A percentile compares a stretch with the other conserved stretches of the same genome.
These are phyloP conservation scores for Alternaria gansuensis DNA, from an alignment of 2,329 filamentous ascomycete species.

Conservation along the genomic window DNA sequence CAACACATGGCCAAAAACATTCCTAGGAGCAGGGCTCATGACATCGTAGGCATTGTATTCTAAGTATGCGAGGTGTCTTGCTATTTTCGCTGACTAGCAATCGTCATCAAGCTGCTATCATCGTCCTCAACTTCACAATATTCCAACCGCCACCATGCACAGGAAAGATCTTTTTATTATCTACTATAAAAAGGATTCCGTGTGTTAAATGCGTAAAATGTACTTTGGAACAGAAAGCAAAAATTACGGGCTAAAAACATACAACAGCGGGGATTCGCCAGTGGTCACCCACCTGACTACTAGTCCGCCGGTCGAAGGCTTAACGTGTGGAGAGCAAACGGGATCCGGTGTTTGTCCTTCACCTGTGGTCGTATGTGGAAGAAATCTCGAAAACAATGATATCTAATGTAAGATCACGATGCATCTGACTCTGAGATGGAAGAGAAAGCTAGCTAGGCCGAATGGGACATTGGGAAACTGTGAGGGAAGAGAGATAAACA, in stretches of 20 bases:
- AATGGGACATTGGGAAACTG: not conserved
- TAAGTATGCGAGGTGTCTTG: not conserved
- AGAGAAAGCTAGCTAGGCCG: not conserved
- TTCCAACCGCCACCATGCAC: not conserved
- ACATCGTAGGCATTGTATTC: too few species aligned
- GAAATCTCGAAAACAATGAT: not conserved
- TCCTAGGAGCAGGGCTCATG: not conserved
- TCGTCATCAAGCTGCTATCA: not conserved
- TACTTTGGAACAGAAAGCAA: not conserved
- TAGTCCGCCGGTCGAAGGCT: constrained; percentile 14
- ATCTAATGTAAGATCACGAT: not conserved
- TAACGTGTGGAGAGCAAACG: constrained; percentile 20
- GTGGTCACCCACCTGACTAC: constrained; percentile 4
- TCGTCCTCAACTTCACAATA: not conserved
- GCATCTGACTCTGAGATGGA: not conserved
- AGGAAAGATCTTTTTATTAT: not conserved
- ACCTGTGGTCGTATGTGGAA: constrained; percentile 19
- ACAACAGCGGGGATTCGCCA: constrained; percentile 5
- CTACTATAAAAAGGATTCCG: too few species aligned
- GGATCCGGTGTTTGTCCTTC: constrained; percentile 14
- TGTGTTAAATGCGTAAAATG: not conserved
- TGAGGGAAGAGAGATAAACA: not conserved
- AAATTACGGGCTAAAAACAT: not conserved
- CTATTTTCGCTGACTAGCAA: not conserved
- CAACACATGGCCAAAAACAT: not conserved